phyloP scores from a whole-genome alignment of 345 rosid species.

The Rhodamnia rubescens region DNA sequence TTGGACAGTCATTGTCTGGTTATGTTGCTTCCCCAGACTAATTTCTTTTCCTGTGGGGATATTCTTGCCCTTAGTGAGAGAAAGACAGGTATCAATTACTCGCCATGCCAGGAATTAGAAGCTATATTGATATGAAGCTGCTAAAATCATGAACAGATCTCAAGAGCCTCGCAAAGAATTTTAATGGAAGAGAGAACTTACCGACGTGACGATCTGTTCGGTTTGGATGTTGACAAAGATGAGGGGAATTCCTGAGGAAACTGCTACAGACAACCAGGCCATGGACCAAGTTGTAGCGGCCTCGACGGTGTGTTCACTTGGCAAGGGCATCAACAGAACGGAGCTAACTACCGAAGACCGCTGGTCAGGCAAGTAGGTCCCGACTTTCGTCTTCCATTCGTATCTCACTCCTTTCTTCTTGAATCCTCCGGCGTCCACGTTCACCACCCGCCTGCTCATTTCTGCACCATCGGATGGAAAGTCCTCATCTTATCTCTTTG shows the following conservation, averaged over 20 bases:
- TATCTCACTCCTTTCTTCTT: conserved; percentile 20
- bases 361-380: conserved; percentile 17
- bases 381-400: conserved; percentile 26
- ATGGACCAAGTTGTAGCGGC: conserved; percentile 23
- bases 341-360: conserved; percentile 23
- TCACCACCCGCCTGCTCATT: conserved; percentile 30
- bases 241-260: conserved; percentile 38
- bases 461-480: conserved; percentile 2
- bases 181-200: neutral
- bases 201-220: conserved; percentile 17
- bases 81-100: neutral
- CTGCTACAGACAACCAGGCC: conserved; percentile 41
- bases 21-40: conserved; percentile 12
- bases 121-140: neutral
- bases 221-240: conserved; percentile 48
- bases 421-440: conserved; percentile 9
- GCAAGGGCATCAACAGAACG: conserved; percentile 16
- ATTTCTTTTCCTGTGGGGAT: conserved; percentile 9
- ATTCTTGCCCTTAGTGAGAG: conserved; percentile 6
- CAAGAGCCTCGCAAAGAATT: neutral
- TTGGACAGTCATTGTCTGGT: conserved; percentile 2
- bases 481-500: neutral
- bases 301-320: conserved; percentile 10
- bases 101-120: neutral
- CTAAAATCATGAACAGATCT: neutral